These are phyloP conservation scores for Chytridium lagenaria DNA, from an alignment of 371 early-diverging fungal genomes.

Conservation along the genomic window DNA sequence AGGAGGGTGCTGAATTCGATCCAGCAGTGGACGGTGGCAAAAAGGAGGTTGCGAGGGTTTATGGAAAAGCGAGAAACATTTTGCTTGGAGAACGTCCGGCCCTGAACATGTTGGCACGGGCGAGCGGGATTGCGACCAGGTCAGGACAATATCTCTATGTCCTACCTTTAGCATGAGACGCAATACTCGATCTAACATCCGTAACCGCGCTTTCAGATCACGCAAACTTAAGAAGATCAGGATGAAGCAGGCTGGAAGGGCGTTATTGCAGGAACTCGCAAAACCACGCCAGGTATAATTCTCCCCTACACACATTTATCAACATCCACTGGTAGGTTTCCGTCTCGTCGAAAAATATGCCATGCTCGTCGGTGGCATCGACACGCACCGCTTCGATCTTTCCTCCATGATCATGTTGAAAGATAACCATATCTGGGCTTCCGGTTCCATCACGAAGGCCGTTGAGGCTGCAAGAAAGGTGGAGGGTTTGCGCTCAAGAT, in stretches of 20 bases:
- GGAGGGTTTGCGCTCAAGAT: conserved; percentile 95
- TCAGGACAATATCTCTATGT: conserved; percentile 1
- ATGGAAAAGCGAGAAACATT: conserved; percentile 83
- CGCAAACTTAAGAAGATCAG: conserved; percentile 68
- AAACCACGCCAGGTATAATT: conserved; percentile 91
- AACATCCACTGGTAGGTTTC: conserved; percentile 70
- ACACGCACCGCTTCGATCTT: conserved; percentile 96
- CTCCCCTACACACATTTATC: not conserved
- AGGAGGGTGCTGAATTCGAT: conserved; percentile 81
- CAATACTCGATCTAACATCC: too few species aligned
- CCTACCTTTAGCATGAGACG: too few species aligned
- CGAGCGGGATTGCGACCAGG: conserved; percentile 92
- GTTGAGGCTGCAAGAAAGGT: conserved; percentile 76
- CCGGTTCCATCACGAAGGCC: conserved; percentile 91
- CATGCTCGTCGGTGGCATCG: conserved; percentile 94
- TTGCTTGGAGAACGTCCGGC: conserved; percentile 95
- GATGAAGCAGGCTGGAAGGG: conserved; percentile 80
- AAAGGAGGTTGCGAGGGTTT: conserved; percentile 80
- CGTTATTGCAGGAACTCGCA: conserved; percentile 93
- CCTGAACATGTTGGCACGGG: conserved; percentile 91
- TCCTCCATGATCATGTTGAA: conserved; percentile 98
- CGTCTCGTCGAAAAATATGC: conserved; percentile 97
- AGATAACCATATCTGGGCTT: conserved; percentile 97
- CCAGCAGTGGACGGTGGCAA: conserved; percentile 53
- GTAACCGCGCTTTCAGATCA: conserved; percentile 51